Evolutionary conservation across 352 stramenopile species (phyloP).

Genomic region (Hyaloperonospora brassicae): DNA sequence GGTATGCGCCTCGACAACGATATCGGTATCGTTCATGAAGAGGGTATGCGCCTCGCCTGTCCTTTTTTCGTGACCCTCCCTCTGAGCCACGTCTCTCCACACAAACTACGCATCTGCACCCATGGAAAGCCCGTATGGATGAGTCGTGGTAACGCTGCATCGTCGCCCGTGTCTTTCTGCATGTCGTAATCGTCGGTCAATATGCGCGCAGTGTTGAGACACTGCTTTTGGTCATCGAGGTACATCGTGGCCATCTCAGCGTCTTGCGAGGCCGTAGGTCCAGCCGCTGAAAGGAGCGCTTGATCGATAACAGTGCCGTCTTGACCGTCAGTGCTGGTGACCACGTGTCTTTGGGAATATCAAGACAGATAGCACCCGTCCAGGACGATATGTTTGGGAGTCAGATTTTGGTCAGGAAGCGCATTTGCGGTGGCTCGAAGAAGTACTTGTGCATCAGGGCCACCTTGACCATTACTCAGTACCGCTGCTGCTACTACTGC

Average conservation of each 20-base stretch:
- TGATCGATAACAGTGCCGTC: conserved; percentile 94
- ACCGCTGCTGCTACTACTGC: background rate
- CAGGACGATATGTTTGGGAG: conserved; percentile 97
- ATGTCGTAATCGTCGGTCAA: conserved; percentile 95
- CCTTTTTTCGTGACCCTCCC: no score
- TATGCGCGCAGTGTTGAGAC: conserved; percentile 91
- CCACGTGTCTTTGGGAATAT: conserved; percentile 97
- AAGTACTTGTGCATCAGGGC: conserved; percentile 52
- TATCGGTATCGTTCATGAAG: no score
- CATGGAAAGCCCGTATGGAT: conserved; percentile 83
- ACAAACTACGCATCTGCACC: conserved; percentile 17
- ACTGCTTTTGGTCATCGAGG: conserved; percentile 86
- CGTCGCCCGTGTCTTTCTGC: conserved; percentile 40
- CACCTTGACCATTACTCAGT: background rate
- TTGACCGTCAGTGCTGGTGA: conserved; percentile 95
- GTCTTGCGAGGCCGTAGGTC: conserved; percentile 90
- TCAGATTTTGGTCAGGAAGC: conserved; percentile 93
- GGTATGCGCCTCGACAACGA: no score
- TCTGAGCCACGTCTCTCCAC: no score
- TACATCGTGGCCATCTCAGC: conserved; percentile 96
- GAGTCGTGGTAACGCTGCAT: conserved; percentile 61
- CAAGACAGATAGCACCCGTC: conserved; percentile 95
- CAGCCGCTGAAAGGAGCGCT: conserved; percentile 90
- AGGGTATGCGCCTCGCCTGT: no score
- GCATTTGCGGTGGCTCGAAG: conserved; percentile 93